Base-by-base conservation (phyloP, 2,329 filamentous ascomycete genomes). In the Decorospora gaudefroyi region DNA sequence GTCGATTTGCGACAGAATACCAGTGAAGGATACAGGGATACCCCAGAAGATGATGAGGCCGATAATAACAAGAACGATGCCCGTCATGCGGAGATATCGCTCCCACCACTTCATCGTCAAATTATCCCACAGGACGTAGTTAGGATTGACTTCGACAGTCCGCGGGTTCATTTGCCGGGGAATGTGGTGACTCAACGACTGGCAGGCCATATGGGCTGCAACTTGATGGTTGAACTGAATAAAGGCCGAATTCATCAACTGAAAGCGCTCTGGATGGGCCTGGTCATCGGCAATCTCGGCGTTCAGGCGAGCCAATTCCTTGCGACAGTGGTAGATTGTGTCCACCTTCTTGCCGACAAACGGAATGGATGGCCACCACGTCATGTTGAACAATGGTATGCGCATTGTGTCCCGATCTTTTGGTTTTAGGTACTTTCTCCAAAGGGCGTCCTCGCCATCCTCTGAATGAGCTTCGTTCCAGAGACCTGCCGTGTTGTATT, bases 221-320 rank as follows among this genome's bases (percentile, higher is more conserved):
- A 96, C 88, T 67, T 99, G 93, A 64, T 96, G 87, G 64, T 99
- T 96, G 78, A 99, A 99, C 67, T 99, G 93, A 49, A 99, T 90
- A 59, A 99, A 99, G 0, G 93, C 93, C 1, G 92, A 96, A 62
- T 88, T 96, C 90, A 96, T 95, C 32, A 91, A 74, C 0, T 92
- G 91, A 51, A 90, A 97, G 4, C 86, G 83, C 55, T 96, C 91
- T 0, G 88, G 86, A 34, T 93, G 79, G 39, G 86, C 80, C 67
- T 99, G 93, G 55, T 97, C 93, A 30, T 86, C 76, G 58, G 96
- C 91, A 40, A 99, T 96, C 66, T 97, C 91, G 38, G 91, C 65
- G 56, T 97, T 99, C 12, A 97, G 76, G 10, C 88, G 83, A 12
- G 93, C 91, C 18, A 99, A 72, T 68, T 97, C 87, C 53, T 85